phyloP scores from a whole-genome alignment of 2,329 filamentous ascomycete genomes.

The Gaeumannomyces tritici region DNA sequence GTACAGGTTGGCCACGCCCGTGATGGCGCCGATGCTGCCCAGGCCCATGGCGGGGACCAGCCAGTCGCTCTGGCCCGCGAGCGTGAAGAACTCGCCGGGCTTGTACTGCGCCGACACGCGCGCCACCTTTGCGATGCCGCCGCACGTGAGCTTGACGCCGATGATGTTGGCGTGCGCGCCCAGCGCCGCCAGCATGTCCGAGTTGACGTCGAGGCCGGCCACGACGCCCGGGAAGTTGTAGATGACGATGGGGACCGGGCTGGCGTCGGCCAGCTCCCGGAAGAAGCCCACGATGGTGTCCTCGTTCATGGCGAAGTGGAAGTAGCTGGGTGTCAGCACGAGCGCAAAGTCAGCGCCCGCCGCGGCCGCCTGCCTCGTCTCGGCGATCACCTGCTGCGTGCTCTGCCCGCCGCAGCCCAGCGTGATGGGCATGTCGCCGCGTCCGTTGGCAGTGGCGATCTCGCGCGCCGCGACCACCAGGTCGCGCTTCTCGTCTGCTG shows the following conservation, averaged over 20 bases:
- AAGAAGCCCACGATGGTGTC: conserved; percentile 56
- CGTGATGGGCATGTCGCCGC: conserved; percentile 50
- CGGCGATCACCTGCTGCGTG: conserved; percentile 54
- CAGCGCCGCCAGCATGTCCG: conserved; percentile 50
- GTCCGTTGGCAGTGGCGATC: conserved; percentile 46
- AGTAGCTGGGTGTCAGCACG: conserved; percentile 63
- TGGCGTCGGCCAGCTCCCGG: conserved; percentile 48
- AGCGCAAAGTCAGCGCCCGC: conserved; percentile 60
- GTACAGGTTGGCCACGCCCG: conserved; percentile 51
- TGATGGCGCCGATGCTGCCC: conserved; percentile 47
- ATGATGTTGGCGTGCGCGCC: conserved; percentile 53
- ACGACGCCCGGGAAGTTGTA: conserved; percentile 66
- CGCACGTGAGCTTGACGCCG: conserved; percentile 63
- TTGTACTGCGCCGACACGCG: conserved; percentile 39
- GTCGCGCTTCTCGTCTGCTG: conserved; percentile 50
- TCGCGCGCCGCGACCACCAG: conserved; percentile 53
- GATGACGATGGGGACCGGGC: conserved; percentile 54
- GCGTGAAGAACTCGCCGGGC: conserved; percentile 50
- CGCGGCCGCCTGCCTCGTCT: conserved; percentile 51
- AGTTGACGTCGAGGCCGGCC: conserved; percentile 58
- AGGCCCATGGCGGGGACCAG: conserved; percentile 47
- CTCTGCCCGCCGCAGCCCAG: conserved; percentile 58
- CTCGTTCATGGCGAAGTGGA: conserved; percentile 52
- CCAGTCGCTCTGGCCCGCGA: conserved; percentile 64
- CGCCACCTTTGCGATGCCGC: conserved; percentile 59